phyloP scores from a whole-genome alignment of 78 protist species.

The Dictyostelium citrinum region DNA sequence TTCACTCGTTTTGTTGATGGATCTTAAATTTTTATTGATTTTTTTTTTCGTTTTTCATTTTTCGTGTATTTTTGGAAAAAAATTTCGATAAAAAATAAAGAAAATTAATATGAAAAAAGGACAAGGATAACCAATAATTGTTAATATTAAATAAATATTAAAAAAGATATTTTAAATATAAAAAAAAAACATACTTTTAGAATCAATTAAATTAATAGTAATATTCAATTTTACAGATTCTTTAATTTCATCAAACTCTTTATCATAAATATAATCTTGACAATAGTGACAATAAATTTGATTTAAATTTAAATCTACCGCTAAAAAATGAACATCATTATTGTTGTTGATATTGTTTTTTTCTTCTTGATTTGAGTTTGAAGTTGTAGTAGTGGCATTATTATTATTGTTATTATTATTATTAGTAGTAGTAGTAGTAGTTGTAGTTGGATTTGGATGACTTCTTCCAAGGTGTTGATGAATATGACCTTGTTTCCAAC shows the following conservation, averaged over 20 bases:
- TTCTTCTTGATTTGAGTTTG: not conserved
- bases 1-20: slow-evolving; percentile 37
- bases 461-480: slow-evolving; percentile 11
- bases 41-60: not conserved
- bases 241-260: slow-evolving; percentile 13
- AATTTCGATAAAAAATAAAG: too few relatives aligned
- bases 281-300: slow-evolving; percentile 66
- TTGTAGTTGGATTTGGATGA: not conserved
- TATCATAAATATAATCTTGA: slow-evolving; percentile 72
- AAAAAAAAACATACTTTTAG: not conserved
- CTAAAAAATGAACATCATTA: slow-evolving; percentile 7
- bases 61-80: not conserved
- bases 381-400: not conserved
- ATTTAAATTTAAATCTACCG: slow-evolving; percentile 11
- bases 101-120: too few relatives aligned
- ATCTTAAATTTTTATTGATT: not conserved
- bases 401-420: not conserved
- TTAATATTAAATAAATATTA: too few relatives aligned
- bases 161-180: too few relatives aligned
- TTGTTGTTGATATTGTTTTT: not conserved
- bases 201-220: not conserved
- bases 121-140: too few relatives aligned
- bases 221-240: not conserved
- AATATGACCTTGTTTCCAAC: slow-evolving; percentile 16
- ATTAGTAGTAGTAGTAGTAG: not conserved